Evolutionary conservation across 2,329 filamentous ascomycete genomes (phyloP).

Genomic region (Coniella vitis): DNA sequence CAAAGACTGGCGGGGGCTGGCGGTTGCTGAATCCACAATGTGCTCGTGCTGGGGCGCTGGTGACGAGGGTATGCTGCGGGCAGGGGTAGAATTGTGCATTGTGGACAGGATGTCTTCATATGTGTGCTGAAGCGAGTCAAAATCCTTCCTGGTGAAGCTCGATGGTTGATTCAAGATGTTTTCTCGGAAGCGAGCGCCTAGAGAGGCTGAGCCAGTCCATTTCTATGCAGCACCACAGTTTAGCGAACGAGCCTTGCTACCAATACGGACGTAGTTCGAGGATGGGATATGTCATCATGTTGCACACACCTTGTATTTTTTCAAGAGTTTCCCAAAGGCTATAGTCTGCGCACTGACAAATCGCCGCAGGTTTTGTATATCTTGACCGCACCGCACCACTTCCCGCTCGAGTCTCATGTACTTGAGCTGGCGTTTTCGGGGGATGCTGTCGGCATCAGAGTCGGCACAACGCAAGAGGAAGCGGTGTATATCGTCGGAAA

Average conservation of each 20-base stretch:
- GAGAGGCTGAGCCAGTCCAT: constrained; percentile 68
- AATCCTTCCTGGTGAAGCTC: constrained; percentile 65
- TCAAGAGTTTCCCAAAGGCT: constrained; percentile 75
- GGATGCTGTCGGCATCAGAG: constrained; percentile 25
- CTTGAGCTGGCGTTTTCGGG: constrained; percentile 42
- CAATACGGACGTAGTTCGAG: too few relatives aligned
- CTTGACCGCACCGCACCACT: constrained; percentile 56
- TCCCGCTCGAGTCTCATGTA: constrained; percentile 49
- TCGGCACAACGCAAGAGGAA: constrained; percentile 38
- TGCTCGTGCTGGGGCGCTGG: constrained; percentile 26
- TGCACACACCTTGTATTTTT: constrained; percentile 64
- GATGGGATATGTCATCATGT: too few relatives aligned
- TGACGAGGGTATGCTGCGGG: constrained; percentile 33
- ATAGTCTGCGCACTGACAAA: constrained; percentile 69
- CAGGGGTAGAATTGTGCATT: constrained; percentile 39
- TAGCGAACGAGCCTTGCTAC: background rate
- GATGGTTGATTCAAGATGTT: constrained; percentile 59
- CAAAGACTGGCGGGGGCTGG: constrained; percentile 14
- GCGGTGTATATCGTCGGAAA: constrained; percentile 41
- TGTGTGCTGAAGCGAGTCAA: constrained; percentile 34
- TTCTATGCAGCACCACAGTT: constrained; percentile 46
- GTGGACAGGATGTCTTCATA: constrained; percentile 43
- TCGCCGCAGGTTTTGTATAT: constrained; percentile 62
- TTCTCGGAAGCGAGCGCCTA: constrained; percentile 60
- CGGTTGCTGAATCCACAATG: constrained; percentile 8